Evolutionary conservation across 352 stramenopile genomes (phyloP).

Genomic region (Phytophthora citrophthora): DNA sequence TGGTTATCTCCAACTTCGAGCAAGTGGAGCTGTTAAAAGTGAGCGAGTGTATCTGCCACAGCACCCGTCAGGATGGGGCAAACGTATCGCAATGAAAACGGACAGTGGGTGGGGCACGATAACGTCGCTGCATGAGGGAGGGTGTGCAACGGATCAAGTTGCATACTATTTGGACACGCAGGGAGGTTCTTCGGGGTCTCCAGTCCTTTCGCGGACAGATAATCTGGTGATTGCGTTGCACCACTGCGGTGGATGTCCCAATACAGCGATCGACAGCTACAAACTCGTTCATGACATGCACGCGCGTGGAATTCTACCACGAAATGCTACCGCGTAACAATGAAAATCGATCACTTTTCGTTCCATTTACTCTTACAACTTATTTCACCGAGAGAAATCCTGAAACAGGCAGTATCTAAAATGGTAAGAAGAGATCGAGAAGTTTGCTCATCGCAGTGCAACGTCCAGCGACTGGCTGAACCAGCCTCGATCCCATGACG

Average conservation of each 20-base stretch:
- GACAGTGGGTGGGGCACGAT: slow-evolving; percentile 47
- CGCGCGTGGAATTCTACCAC: slow-evolving; percentile 43
- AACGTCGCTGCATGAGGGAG: slow-evolving; percentile 43
- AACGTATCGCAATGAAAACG: slow-evolving; percentile 66
- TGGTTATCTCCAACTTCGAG: slow-evolving; percentile 62
- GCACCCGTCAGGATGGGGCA: slow-evolving; percentile 70
- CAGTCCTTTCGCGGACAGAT: slow-evolving; percentile 60
- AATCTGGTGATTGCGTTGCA: slow-evolving; percentile 74
- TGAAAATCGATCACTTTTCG: not conserved
- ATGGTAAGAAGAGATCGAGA: slow-evolving; percentile 10
- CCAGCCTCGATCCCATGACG: slow-evolving; percentile 16
- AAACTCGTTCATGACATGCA: slow-evolving; percentile 61
- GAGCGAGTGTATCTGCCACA: slow-evolving; percentile 53
- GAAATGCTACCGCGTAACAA: slow-evolving; percentile 34
- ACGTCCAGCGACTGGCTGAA: slow-evolving; percentile 18
- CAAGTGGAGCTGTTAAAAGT: slow-evolving; percentile 44
- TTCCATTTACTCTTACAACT: no score
- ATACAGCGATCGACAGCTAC: slow-evolving; percentile 71
- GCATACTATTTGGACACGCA: slow-evolving; percentile 77
- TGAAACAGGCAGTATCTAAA: not conserved
- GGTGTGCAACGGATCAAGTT: slow-evolving; percentile 61
- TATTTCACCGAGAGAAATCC: not conserved
- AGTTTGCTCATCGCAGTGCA: slow-evolving; percentile 3
- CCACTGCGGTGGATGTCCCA: slow-evolving; percentile 79
- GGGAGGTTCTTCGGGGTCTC: slow-evolving; percentile 74